These are phyloP conservation scores for Pleurostoma richardsiae DNA, from an alignment of 2,329 filamentous ascomycete genomes.

Conservation along the genomic window DNA sequence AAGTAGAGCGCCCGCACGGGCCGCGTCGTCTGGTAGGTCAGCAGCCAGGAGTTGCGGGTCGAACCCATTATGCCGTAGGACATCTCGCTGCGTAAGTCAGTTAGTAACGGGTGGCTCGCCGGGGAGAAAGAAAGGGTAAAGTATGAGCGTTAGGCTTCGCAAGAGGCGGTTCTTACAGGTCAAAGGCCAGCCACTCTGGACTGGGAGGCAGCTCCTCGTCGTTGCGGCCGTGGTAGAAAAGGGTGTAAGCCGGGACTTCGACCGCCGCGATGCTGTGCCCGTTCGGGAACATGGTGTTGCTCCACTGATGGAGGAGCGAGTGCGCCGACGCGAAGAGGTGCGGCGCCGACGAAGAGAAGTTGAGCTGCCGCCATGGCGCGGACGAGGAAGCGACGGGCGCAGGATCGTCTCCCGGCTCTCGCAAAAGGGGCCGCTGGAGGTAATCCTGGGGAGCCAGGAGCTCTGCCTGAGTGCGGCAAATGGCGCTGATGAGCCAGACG, in stretches of 20 bases:
- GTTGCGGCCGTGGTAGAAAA: conserved; percentile 41
- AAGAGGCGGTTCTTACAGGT: conserved; percentile 18
- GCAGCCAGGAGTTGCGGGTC: conserved; percentile 33
- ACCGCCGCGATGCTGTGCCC: conserved; percentile 42
- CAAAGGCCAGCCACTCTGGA: conserved; percentile 48
- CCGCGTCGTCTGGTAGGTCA: conserved; percentile 42
- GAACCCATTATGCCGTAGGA: conserved; percentile 47
- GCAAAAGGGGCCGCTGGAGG: no score
- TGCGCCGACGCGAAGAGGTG: conserved; percentile 42
- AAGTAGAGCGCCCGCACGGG: conserved; percentile 39
- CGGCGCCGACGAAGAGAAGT: conserved; percentile 41
- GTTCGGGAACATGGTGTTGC: conserved; percentile 45
- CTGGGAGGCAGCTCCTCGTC: conserved; percentile 34
- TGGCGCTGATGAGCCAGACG: no score
- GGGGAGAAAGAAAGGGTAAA: conserved; percentile 5
- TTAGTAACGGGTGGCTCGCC: conserved; percentile 2
- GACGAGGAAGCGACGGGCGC: no score
- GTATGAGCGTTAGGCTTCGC: conserved; percentile 5
- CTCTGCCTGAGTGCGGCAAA: no score
- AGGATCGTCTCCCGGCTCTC: no score
- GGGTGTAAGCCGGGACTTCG: conserved; percentile 37
- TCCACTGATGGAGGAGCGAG: conserved; percentile 41
- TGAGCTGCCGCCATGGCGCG: conserved; percentile 22
- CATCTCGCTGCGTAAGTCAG: conserved; percentile 28
- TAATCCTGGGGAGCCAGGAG: no score